Evolutionary conservation across 208 protist species (phyloP), one percentile per base, ranked within the genome.

Genomic region (Blechomonas ayalai): DNA sequence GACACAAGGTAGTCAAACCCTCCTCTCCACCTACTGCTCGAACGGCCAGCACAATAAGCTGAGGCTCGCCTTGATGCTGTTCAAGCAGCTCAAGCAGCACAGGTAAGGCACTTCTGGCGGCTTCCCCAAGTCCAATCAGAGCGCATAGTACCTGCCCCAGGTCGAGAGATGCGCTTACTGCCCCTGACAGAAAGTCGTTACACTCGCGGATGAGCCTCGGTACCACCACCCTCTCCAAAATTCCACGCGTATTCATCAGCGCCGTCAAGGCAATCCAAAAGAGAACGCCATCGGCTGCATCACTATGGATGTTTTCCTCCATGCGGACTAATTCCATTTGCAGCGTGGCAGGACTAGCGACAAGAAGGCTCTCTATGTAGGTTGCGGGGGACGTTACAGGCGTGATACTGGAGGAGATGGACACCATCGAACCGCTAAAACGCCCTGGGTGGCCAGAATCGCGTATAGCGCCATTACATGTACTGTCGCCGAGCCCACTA

Each of bases 41-140:
- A 22, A 85, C 67, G 5, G 81, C 73, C 3, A 90, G 72, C 0
- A 54, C 67, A 2, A 82, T 62, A 12, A 90, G 65, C 8, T 55
- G 52, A 6, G 46, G 15, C 20, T 67, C 51, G 19, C 67, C 70
- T 8, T 27, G 8, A 2, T 24, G 36, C 1, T 20, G 4, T 24
- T 13, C 23, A 12, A 90, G 57, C 26, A 74, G 51, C 9, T 73
- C 49, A 3, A 77, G n/a, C 4, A 90, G 57, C 3, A 49, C n/a
- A 0, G 60, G 57, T 2, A 78, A 47, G 0, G 66, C 57, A 5
- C 38, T 35, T 5, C 3, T 26, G 10, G 81, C 76, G 9, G 31
- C 59, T 2, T 42, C 41, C 22, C 81, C 81, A 3, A 85, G 59
- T 3, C 81, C 81, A 20, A 73, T 59, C 6, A 85, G 19, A 0